Base-by-base conservation (phyloP, 345 rosid species). In the Combretum micranthum region DNA sequence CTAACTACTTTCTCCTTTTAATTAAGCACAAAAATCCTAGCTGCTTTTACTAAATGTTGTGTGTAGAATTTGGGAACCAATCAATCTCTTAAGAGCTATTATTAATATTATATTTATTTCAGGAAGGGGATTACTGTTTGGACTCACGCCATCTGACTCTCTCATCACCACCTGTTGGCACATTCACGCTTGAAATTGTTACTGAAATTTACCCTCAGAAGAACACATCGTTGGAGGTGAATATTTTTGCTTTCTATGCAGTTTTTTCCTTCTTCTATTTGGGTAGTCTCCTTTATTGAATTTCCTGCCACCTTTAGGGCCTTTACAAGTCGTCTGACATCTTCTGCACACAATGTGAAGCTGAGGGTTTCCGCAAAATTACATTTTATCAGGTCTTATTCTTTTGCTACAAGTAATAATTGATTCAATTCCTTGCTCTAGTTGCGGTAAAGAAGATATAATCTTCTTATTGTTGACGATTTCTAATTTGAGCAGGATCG, bases 301-400 rank as follows among this genome's bases (percentile, higher is more conserved):
- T 2, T 4, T 22, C 39, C 62, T 21, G 60, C 65, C 25, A 15
- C 46, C 53, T 54, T 20, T 56, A 90, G 99, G 99, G 96, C 54
- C 97, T 94, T 63, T 94, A 90, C 86, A 83, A 84, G 75, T 82
- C 99, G 44, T 87, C 97, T 59, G 88, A 88, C 62, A 87, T 80
- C 70, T 94, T 87, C 75, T 90, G 99, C 76, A 90, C 99, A 13
- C 99, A 93, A 64, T 90, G 99, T 59, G 97, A 93, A 83, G 97
- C 99, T 32, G 99, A 94, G 78, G 97, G 96, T 61, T 94, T 94
- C 71, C 81, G 92, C 18, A 90, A 87, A 66, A 90, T 94, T 56
- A 94, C 97, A 50, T 94, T 73, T 72, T 94, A 85, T 72, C 97
- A 94, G 92, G 99, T 89, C 20, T n/a, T 11, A 54, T 25, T 23